Evolutionary conservation across 2,329 filamentous ascomycete genomes (phyloP).

Genomic region (Trichophyton benhamiae): DNA sequence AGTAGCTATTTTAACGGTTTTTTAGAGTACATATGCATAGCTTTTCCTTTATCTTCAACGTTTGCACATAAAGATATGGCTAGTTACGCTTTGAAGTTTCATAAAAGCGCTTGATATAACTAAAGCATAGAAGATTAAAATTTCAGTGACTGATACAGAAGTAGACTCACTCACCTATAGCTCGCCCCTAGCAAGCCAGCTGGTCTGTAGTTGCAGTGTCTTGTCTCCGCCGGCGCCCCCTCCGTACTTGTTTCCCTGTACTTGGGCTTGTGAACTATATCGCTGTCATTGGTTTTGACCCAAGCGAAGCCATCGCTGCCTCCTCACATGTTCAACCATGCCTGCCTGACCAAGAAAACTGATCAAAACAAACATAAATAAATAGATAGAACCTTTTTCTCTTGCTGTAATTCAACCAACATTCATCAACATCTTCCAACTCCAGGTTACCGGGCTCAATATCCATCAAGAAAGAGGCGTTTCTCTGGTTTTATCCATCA

Average conservation of each 20-base stretch:
- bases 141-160: background rate
- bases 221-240: background rate
- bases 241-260: background rate
- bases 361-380: background rate
- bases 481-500: background rate
- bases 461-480: background rate
- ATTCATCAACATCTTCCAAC: background rate
- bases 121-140: background rate
- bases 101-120: background rate
- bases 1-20: background rate
- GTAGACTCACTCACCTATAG: background rate
- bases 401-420: too few relatives aligned
- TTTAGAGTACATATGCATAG: background rate
- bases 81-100: background rate
- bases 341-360: background rate
- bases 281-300: background rate
- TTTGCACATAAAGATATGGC: background rate
- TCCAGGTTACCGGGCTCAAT: background rate
- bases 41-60: background rate
- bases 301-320: background rate
- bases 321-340: background rate
- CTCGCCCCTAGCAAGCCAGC: background rate
- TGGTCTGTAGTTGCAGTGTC: background rate
- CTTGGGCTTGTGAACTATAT: background rate
- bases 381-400: background rate